Evolutionary conservation across 2,329 filamentous ascomycete species (phyloP), one percentile per base, ranked within the genome.

Genomic region (Didymella arachidicola): DNA sequence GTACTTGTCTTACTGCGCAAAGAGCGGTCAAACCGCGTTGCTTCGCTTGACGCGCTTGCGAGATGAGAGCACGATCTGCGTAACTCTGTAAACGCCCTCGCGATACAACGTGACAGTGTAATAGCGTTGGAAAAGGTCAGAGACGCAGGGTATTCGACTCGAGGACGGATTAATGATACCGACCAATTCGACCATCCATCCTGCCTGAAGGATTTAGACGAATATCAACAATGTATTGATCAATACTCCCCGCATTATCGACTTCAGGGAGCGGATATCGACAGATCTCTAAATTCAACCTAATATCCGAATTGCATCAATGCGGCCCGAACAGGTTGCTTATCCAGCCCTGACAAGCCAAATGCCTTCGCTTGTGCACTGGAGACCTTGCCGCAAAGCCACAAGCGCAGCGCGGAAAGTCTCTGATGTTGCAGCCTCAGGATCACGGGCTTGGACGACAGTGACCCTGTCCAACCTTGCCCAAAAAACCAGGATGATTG

Each of bases 261-360:
- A 36, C 26, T 53, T 48, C 56, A 65, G 45, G 54, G 49, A 51
- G 30, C 54, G 59, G 60, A 53, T 65, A 59, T 57, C 36, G 44
- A 55, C 39, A 51, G 46, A 32, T 39, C 55, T 56, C 55, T 53
- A 39, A 53, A 30, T 53, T n/a, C 50, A 53, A 51, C 25, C 53
- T 47, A 53, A 46, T 52, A 18, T 53, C 52, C 53, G 55, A 45
- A 32, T 42, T 22, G 32, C 25, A 25, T 49, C 36, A 4, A 30
- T 34, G n/a, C 32, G 52, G 42, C 26, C 44, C 34, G 44, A 51
- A 52, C 44, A 22, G 19, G 26, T 8, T 44, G 30, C 38, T 38
- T 29, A 14, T 39, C 25, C 36, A 45, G 19, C 16, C 34, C 16
- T 25, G 41, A 43, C 12, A 7, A 34, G 39, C 32, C 26, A 27